These are phyloP conservation scores for Lasiodiplodia theobromae DNA, from an alignment of 2,329 filamentous ascomycete species.

Conservation along the genomic window DNA sequence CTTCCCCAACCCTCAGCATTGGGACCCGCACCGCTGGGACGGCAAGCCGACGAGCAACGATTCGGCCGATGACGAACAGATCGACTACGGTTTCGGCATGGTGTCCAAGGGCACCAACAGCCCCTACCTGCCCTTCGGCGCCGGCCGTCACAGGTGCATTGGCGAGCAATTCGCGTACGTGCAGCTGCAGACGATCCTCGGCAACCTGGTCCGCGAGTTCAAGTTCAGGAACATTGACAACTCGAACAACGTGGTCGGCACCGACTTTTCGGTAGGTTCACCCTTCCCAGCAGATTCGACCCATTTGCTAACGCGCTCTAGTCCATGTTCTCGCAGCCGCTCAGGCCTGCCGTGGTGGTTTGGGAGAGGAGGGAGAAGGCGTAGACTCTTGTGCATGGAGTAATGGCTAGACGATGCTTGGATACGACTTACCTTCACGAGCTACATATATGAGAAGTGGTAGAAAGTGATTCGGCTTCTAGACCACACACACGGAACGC, in stretches of 20 bases:
- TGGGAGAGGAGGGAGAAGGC: conserved; percentile 71
- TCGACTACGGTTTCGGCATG: conserved; percentile 93
- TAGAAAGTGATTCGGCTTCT: conserved; percentile 17
- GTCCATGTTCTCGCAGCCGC: conserved; percentile 53
- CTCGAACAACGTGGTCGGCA: conserved; percentile 71
- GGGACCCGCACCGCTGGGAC: conserved; percentile 94
- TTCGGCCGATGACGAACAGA: conserved; percentile 69
- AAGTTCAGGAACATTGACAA: conserved; percentile 80
- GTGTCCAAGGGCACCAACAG: conserved; percentile 89
- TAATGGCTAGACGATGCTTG: conserved; percentile 13
- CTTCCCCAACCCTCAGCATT: conserved; percentile 82
- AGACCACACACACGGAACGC: conserved; percentile 2
- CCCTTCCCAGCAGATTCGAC: conserved; percentile 36
- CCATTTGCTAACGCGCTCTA: conserved; percentile 30
- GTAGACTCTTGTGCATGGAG: conserved; percentile 15
- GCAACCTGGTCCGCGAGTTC: conserved; percentile 77
- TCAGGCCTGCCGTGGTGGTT: conserved; percentile 63
- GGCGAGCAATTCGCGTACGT: conserved; percentile 96
- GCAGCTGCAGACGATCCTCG: conserved; percentile 86
- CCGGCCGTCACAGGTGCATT: conserved; percentile 91
- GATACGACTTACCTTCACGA: conserved; percentile 20
- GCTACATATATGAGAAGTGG: conserved; percentile 16
- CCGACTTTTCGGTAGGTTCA: conserved; percentile 66
- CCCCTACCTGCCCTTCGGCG: conserved; percentile 93
- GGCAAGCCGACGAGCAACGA: conserved; percentile 59